phyloP scores from a whole-genome alignment of 2,329 filamentous ascomycete species.

The Aspergillus sp. region DNA sequence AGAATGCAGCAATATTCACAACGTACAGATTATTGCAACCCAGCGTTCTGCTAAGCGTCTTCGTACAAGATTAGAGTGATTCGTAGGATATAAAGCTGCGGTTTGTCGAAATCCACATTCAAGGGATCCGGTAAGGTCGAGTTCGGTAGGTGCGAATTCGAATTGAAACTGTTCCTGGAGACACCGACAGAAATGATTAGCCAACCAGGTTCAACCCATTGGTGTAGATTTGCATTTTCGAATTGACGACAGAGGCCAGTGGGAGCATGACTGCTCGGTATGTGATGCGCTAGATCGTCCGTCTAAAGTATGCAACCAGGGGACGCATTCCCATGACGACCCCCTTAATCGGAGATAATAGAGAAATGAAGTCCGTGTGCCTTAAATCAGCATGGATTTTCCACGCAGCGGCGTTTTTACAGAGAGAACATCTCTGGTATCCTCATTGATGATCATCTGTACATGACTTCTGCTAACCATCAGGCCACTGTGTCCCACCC shows the following conservation, averaged over 20 bases:
- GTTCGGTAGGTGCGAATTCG: constrained; percentile 16
- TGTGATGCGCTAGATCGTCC: constrained; percentile 18
- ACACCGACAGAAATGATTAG: constrained; percentile 16
- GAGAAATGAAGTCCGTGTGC: constrained; percentile 7
- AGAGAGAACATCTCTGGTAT: constrained; percentile 5
- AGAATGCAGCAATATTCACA: constrained; percentile 28
- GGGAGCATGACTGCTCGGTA: constrained; percentile 12
- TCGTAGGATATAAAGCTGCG: constrained; percentile 20
- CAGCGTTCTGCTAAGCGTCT: constrained; percentile 26
- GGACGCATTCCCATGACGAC: constrained; percentile 15
- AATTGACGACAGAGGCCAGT: constrained; percentile 1
- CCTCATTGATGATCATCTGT: neutral
- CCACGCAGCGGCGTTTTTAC: constrained; percentile 10
- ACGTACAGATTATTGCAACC: constrained; percentile 38
- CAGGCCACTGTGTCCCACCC: neutral
- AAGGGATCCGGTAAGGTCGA: constrained; percentile 24
- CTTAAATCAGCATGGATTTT: constrained; percentile 5
- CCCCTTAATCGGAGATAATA: constrained; percentile 15
- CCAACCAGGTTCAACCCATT: constrained; percentile 8
- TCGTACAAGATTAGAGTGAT: constrained; percentile 26
- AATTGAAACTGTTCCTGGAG: constrained; percentile 21
- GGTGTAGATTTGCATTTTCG: neutral
- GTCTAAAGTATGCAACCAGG: constrained; percentile 17
- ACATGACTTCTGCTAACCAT: neutral
- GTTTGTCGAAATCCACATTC: constrained; percentile 29